A percentile compares a stretch with the other conserved stretches of the same genome.
These are phyloP conservation scores for Globisporangium barbulae DNA, from an alignment of 352 stramenopile species.

Conservation along the genomic window DNA sequence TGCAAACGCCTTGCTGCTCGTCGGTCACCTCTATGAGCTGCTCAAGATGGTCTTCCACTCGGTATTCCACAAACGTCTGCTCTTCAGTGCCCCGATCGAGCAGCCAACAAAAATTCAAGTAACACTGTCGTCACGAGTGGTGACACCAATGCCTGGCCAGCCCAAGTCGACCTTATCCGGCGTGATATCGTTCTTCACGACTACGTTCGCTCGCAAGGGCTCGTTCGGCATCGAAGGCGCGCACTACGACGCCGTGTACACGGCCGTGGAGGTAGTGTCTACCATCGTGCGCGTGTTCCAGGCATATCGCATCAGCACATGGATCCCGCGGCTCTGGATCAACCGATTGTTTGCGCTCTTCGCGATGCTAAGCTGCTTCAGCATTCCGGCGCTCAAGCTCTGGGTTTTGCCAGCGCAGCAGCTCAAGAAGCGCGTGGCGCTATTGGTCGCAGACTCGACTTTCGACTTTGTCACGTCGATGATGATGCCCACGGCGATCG, in stretches of 20 bases:
- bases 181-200: background rate
- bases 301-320: conserved; percentile 4
- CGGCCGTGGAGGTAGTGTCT: background rate
- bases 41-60: conserved; percentile 2
- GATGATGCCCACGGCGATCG: conserved; percentile 4
- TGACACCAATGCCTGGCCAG: no score
- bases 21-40: background rate
- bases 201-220: background rate
- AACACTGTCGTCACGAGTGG: background rate
- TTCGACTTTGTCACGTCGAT: conserved; percentile 8
- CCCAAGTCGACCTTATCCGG: no score
- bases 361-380: conserved; percentile 1
- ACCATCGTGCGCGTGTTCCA: conserved; percentile 2
- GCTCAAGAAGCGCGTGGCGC: conserved; percentile 1
- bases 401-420: background rate
- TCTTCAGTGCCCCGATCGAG: background rate
- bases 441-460: conserved; percentile 8
- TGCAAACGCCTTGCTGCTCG: background rate
- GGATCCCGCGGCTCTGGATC: conserved; percentile 11
- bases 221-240: conserved; percentile 6
- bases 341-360: background rate
- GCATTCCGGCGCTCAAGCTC: conserved; percentile 3
- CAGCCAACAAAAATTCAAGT: background rate
- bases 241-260: background rate
- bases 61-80: background rate